Evolutionary conservation across 2,329 filamentous ascomycete genomes (phyloP), one percentile per base, ranked within the genome.

Genomic region (Purpureocillium takamizusanense): DNA sequence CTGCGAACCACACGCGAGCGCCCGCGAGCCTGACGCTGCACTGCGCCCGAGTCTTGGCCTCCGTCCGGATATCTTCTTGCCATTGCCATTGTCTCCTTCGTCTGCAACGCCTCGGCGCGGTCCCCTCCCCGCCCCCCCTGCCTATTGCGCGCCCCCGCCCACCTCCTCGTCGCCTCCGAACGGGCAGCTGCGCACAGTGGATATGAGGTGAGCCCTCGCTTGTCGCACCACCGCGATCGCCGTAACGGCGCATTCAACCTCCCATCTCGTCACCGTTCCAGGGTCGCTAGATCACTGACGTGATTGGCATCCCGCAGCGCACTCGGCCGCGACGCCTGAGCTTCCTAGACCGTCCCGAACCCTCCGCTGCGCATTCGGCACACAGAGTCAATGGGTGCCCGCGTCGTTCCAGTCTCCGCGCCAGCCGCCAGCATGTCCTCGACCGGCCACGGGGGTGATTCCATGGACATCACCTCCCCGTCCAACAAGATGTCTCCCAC

Each of bases 391-490:
- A 39, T 42, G 37, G 64, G 66, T 52, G 60, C 65, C 49, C 70
- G 72, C 54, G 74, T 76, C 33, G 62, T 81, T 35, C 74, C 76
- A 38, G 75, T 78, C 47, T 63, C 72, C 43, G 67, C 68, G 40
- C 70, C 75, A 29, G 72, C 66, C 42, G 72, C 76, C 53, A 71
- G 74, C 55, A 76, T 73, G 62, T 76, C 76, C 46, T 67, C 73
- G 38, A 70, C 74, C 15, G 70, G 70, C 35, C 70, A 71, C 23
- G 72, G 69, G 47, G 73, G 76, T 48, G 75, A 79, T 41, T 73
- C 74, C 42, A 81, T 80, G 75, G 76, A 80, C 44, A 68, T 78
- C 46, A 72, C 73, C 28, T 73, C 71, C 29, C 71, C 72, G 37
- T 64, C 67, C 44, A 66, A 62, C 40, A 25, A 25, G 10, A 58